These are phyloP conservation scores for Kentomonas sorsogonicus DNA, from an alignment of 208 protist genomes.

Conservation along the genomic window DNA sequence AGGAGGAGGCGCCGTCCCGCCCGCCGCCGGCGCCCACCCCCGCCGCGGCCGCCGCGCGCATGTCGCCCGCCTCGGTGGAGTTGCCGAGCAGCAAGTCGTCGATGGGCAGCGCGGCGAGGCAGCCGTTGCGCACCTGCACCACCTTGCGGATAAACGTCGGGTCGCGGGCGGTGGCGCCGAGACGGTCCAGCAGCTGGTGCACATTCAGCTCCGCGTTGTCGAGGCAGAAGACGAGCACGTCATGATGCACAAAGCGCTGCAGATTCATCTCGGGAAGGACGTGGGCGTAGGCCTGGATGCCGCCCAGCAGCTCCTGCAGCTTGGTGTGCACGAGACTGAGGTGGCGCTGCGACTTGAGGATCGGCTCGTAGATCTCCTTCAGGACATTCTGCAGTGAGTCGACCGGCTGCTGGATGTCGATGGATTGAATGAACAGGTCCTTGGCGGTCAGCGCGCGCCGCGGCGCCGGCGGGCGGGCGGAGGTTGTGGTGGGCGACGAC, in stretches of 20 bases:
- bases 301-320: slow-evolving; percentile 70
- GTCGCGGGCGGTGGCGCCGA: slow-evolving; percentile 56
- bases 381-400: slow-evolving; percentile 53
- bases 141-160: slow-evolving; percentile 56
- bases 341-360: slow-evolving; percentile 35
- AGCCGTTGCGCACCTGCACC: slow-evolving; percentile 54
- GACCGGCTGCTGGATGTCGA: slow-evolving; percentile 57
- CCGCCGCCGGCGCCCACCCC: not conserved
- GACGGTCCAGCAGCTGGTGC: slow-evolving; percentile 57
- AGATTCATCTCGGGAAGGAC: slow-evolving; percentile 60
- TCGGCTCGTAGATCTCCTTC: slow-evolving; percentile 67
- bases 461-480: too few relatives aligned
- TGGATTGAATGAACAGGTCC: slow-evolving; percentile 58
- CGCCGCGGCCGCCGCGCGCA: too few relatives aligned
- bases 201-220: slow-evolving; percentile 53
- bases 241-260: slow-evolving; percentile 59
- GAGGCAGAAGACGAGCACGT: slow-evolving; percentile 69
- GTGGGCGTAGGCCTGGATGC: slow-evolving; percentile 49
- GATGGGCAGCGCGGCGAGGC: slow-evolving; percentile 49
- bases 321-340: slow-evolving; percentile 40
- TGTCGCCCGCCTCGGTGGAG: slow-evolving; percentile 21
- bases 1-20: not conserved
- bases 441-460: slow-evolving; percentile 24
- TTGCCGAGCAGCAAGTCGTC: slow-evolving; percentile 32
- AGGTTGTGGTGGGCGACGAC: too few relatives aligned